Percentiles rank a stretch among this genome's conserved stretches.
Evolutionary conservation across 2,329 filamentous ascomycete genomes (phyloP).

Genomic region (Lachnellula arida): DNA sequence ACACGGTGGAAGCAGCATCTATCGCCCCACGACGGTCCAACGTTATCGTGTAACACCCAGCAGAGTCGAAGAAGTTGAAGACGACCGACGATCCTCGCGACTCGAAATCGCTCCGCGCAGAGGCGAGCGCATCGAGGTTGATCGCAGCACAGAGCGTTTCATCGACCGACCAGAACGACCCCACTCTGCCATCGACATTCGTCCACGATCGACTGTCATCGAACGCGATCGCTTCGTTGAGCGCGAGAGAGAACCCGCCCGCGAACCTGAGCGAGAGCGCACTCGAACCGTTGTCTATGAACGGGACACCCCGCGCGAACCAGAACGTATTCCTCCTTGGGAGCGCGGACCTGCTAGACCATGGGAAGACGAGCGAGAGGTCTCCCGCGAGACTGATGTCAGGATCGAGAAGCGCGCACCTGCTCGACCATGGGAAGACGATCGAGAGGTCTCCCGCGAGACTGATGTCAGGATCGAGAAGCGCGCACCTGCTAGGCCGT

Average conservation of each 20-base stretch:
- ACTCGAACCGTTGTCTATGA: conserved; percentile 37
- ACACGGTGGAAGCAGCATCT: conserved; percentile 4
- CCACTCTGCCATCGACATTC: conserved; percentile 25
- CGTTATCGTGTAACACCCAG: conserved; percentile 30
- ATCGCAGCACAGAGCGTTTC: conserved; percentile 27
- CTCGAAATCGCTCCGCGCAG: conserved; percentile 22
- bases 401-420: conserved; percentile 23
- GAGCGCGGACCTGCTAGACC: conserved; percentile 28
- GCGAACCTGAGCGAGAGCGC: conserved; percentile 27
- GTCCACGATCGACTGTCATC: conserved; percentile 19
- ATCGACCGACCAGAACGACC: conserved; percentile 23
- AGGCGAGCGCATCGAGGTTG: conserved; percentile 29
- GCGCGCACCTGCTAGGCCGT: conserved; percentile 14
- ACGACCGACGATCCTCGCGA: conserved; percentile 25
- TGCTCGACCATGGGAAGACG: conserved; percentile 26
- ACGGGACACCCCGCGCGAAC: conserved; percentile 37
- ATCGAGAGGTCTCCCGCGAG: conserved; percentile 19
- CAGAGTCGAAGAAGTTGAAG: conserved; percentile 27
- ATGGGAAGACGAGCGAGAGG: conserved; percentile 22
- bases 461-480: conserved; percentile 27
- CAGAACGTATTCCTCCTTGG: conserved; percentile 32
- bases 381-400: conserved; percentile 26
- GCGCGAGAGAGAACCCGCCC: conserved; percentile 26
- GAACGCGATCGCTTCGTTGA: conserved; percentile 21
- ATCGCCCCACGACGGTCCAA: conserved; percentile 29